phyloP scores from a whole-genome alignment of 176 grass and related monocot genomes.

The Paspalum vaginatum region DNA sequence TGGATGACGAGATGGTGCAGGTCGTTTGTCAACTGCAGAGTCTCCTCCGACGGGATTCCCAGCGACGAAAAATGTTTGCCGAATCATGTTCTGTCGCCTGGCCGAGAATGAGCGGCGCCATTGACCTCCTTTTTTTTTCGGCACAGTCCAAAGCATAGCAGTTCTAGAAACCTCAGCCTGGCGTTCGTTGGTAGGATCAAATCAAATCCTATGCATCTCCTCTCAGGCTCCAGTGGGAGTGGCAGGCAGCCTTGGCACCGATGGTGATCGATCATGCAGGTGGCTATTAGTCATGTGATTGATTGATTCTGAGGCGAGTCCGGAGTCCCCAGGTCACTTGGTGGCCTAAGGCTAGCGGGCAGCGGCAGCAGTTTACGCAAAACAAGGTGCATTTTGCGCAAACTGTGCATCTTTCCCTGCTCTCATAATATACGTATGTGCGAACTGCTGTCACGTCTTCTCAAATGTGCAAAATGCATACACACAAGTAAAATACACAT shows the following conservation, averaged over 20 bases:
- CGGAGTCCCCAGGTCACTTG: too few species aligned
- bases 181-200: background rate
- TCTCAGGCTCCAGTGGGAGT: constrained; percentile 14
- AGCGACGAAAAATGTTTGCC: constrained; percentile 29
- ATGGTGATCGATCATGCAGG: constrained; percentile 16
- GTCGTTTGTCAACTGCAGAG: constrained; percentile 19
- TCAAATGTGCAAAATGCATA: too few species aligned
- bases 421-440: too few species aligned
- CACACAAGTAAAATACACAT: too few species aligned
- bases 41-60: constrained; percentile 25
- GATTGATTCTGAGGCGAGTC: too few species aligned
- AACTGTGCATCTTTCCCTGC: too few species aligned
- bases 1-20: background rate
- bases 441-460: too few species aligned
- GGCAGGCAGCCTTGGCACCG: constrained; percentile 27
- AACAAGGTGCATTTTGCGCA: too few species aligned
- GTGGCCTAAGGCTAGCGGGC: too few species aligned
- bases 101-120: constrained; percentile 30
- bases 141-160: constrained; percentile 37
- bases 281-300: background rate
- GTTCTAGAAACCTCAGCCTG: constrained; percentile 28
- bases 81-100: constrained; percentile 50
- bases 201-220: constrained; percentile 33
- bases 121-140: background rate
- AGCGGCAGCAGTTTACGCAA: too few species aligned